Evolutionary conservation across 202 grass and related monocot species (phyloP), one percentile per base, ranked within the genome.

Genomic region (Eragrostis tef): DNA sequence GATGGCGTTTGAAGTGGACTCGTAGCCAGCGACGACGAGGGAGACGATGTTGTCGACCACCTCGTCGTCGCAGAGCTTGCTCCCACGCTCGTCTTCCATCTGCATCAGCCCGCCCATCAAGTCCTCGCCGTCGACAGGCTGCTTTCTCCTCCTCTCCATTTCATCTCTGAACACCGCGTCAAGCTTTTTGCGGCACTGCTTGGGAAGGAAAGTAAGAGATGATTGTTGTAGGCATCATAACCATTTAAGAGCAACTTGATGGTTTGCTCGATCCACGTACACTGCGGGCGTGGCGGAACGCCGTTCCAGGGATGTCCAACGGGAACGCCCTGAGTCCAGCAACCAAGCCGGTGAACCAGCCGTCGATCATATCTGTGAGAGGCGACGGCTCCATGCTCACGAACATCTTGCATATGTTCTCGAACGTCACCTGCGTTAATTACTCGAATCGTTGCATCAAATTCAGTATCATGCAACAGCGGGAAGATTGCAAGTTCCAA

Each of bases 391-490:
- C 80, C 86, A 83, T 88, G 42, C 80, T 83, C 20, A 62, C 61
- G 34, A 88, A 88, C 81, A 69, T 79, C 80, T 74, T 88, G 66
- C 75, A 83, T 50, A 88, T 69, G 58, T 88, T 88, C 20, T 83
- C 60, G 54, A 74, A 84, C 24, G 68, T 83, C 60, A 88, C 86
- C 86, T 78, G 71, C 4, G 2, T 64, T 11, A 61, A 0, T 26
- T 10, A 44, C 15, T 11, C 3, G n/a, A 44, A 9, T 57, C 16
- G 2, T n/a, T 54, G 34, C 34, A 39, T 39, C 3, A 39, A 39
- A 20, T 54, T 54, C 3, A 54, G 4, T 20, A 19, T 5, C 17
- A 1, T 8, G 17, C 17, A 6, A 6, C 51, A 17, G 17, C 7
- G 9, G 3, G 24, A 9, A 58, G 9, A 58, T 11, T 1, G 1